Evolutionary conservation across 306 rosid species (phyloP), one percentile per base, ranked within the genome.

Genomic region (Lupinus albus): DNA sequence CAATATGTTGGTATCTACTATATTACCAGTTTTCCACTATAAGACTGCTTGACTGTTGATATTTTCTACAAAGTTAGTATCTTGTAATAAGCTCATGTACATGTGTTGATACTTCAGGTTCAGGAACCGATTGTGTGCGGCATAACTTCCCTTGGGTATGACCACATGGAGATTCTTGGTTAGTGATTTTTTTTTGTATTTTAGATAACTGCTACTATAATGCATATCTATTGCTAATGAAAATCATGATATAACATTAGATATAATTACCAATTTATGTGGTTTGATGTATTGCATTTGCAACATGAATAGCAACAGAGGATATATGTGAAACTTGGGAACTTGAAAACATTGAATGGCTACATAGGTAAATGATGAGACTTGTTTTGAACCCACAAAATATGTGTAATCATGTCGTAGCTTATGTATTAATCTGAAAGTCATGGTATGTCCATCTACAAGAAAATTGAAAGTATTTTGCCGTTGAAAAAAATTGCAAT

Each of bases 111-210:
- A 28, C 71, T 67, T 72, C 81, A 80, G 81, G 78, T 89, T 68
- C 84, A 63, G 71, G 78, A 84, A 53, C 98, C 98, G n/a, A 68
- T 75, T 64, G 98, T 89, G 17, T 92, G 98, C 76, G 98, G 95
- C 60, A 80, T 89, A 84, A 56, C 96, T 48, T 89, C 98, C 75
- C 95, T 92, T 69, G 96, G 98, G 72, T 92, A 89, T 79, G 98
- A 92, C 79, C 98, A 92, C 85, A 89, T 89, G 96, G 98, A 92
- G 80, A 84, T 92, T 83, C 98, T 92, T 80, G 98, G 98, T 92
- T 71, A 87, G 98, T 80, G 64, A 4, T 33, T 42, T 74, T 66
- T 71, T 70, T 74, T 68, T 51, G 44, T 75, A 45, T 44, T 61
- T 64, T 50, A 16, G 53, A 61, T 68, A 59, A 18, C 71, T 47